Base-by-base conservation (phyloP, 331 rosid species). In the Acacia pycnantha region DNA sequence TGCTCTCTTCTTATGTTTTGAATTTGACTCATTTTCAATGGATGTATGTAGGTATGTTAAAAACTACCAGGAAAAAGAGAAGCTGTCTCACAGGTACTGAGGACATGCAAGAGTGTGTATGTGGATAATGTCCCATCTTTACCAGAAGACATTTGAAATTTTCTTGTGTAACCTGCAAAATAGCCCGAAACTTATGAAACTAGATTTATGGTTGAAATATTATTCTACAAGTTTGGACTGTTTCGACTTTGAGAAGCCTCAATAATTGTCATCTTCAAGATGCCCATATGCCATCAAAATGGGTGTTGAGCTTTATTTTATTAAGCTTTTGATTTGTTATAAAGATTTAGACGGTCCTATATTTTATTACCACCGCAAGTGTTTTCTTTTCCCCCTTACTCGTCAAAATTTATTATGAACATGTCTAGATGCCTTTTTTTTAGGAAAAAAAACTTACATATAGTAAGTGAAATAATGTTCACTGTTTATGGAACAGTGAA, bases 81-180 rank as follows among this genome's bases (percentile, higher is more conserved):
- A 95, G 91, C 44, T 91, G 86, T 54, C 82, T 78, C 97, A 93
- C 84, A 87, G 97, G 89, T 90, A 87, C 83, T 95, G 89, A 95
- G 84, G 71, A 51, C 81, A 11, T 48, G 78, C 26, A 7, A 56
- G 59, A 48, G 56, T 41, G 24, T 33, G 22, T n/a, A 48, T 59
- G 16, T 31, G 85, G 90, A 82, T 72, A 16, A 41, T 74, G 46
- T 67, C 62, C 7, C 26, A 31, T 43, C 61, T 67, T 78, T 78
- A 61, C 47, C 40, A 9, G 29, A 53, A 67, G 53, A 10, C 68
- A n/a, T 68, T 79, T 83, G 82, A 56, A 22, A 65, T 54, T 40
- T 5, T 77, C 31, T 83, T 78, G 75, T 75, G 75, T 69, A 77
- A 56, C 71, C 41, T 15, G 62, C 69, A 47, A 85, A 85, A 83